Base-by-base conservation (phyloP, 2,329 filamentous ascomycete species). In the Zymoseptoria ardabiliae region DNA sequence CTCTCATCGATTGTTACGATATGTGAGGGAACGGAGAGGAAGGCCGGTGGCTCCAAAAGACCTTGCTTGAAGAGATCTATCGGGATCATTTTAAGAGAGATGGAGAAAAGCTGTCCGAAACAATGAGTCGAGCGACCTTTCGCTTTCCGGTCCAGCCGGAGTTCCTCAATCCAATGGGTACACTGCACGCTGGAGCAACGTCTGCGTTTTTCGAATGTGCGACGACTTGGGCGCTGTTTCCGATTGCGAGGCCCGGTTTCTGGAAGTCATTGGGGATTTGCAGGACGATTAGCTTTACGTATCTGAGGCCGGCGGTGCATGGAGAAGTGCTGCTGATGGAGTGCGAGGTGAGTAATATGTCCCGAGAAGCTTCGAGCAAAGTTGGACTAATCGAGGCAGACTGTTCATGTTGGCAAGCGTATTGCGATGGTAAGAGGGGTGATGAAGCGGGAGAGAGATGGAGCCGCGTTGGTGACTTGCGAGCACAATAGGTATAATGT, bases 1-100 rank as follows among this genome's bases (percentile, higher is more conserved):
- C 41, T 72, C 72, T 5, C 75, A 77, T 61, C 67, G 69, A 1
- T 62, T 76, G 22, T 61, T 74, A n/a, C 64, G 68, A 54, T 61
- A 72, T 2, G 59, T 57, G 17, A 56, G 63, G 22, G 53, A 58
- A 41, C 54, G 52, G 1, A 63, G 66, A 52, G 62, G 61, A 13
- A 8, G 25, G 25, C 11, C 23, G n/a, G 54, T 56, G 4, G 54
- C 56, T 19, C 60, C 60, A 68, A 28, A 63, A 63, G 23, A 45
- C 28, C 4, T 8, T 72, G n/a, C 57, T 72, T 0, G 71, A 71
- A 45, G 62, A 61, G 20, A 53, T 74, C 6, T 70, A 73, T 50
- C 53, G 61, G 22, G 68, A 66, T 0, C 70, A 72, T 60, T 71
- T 73, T 56, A 69, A 72, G 58, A 48, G 60, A n/a, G 69, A 71